These are phyloP conservation scores for Lojkania enalia DNA, from an alignment of 2,329 filamentous ascomycete genomes.

Conservation along the genomic window DNA sequence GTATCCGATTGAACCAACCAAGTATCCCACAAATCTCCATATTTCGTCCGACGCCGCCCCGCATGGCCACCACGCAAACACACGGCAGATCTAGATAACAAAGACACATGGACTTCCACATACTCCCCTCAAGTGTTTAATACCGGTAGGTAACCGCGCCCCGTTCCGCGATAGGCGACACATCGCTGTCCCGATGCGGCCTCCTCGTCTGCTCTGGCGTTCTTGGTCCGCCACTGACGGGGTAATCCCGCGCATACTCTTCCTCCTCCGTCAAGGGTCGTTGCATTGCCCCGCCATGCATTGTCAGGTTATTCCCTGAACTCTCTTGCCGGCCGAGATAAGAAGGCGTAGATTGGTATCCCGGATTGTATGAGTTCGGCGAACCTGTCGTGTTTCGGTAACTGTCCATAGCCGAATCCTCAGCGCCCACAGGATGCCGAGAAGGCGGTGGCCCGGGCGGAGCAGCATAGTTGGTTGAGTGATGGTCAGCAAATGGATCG, in stretches of 20 bases:
- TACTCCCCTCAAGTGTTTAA: conserved; percentile 16
- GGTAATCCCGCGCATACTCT: conserved; percentile 26
- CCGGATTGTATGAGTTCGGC: conserved; percentile 35
- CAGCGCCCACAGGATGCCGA: conserved; percentile 15
- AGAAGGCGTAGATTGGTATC: conserved; percentile 45
- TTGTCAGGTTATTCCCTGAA: conserved; percentile 49
- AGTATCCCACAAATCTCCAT: too few species aligned
- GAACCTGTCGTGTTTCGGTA: conserved; percentile 16
- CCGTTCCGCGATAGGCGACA: conserved; percentile 42
- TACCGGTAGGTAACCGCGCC: conserved; percentile 44
- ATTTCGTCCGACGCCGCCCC: too few species aligned
- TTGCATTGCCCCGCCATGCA: conserved; percentile 47
- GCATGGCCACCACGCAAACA: too few species aligned
- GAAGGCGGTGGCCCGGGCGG: conserved; percentile 20
- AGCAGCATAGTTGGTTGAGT: conserved; percentile 38
- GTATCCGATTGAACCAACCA: too few species aligned
- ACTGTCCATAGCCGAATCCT: too few species aligned
- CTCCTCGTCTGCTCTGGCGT: conserved; percentile 28
- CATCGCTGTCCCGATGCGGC: conserved; percentile 27
- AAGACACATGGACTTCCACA: conserved; percentile 1
- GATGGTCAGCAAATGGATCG: conserved; percentile 50
- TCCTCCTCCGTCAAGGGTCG: conserved; percentile 31
- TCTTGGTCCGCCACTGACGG: conserved; percentile 22
- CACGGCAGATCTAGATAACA: not conserved
- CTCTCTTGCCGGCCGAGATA: conserved; percentile 51